A percentile compares a stretch with the other conserved stretches of the same genome.
phyloP scores from a whole-genome alignment of 345 rosid species.

The Syzygium oleosum region DNA sequence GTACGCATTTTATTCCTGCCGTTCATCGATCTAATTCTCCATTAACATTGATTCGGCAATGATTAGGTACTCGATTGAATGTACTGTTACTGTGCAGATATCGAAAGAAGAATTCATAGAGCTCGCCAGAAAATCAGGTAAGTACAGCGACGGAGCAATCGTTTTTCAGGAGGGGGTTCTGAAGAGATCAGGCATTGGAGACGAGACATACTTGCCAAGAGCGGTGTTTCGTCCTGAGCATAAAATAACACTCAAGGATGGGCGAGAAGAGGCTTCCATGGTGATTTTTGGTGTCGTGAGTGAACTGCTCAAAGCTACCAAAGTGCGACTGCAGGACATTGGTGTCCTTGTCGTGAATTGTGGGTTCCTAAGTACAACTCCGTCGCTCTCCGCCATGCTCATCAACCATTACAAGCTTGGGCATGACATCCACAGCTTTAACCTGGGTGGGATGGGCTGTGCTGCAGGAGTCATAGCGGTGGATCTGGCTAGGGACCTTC shows the following conservation, averaged over 20 bases:
- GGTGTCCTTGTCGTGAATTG: constrained; percentile 57
- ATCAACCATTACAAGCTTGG: constrained; percentile 63
- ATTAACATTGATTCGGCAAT: background rate
- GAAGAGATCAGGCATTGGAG: constrained; percentile 65
- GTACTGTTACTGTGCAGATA: constrained; percentile 17
- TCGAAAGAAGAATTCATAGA: constrained; percentile 48
- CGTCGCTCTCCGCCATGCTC: constrained; percentile 62
- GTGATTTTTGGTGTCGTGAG: constrained; percentile 56
- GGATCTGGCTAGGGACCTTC: constrained; percentile 27
- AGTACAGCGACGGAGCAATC: constrained; percentile 40
- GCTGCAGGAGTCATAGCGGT: constrained; percentile 66
- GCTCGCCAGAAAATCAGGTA: constrained; percentile 46
- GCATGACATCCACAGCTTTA: constrained; percentile 56
- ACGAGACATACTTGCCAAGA: constrained; percentile 57
- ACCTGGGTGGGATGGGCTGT: constrained; percentile 83
- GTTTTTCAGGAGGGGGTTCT: constrained; percentile 38
- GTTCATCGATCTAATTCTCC: background rate
- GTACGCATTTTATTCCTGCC: constrained; percentile 13
- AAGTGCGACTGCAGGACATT: constrained; percentile 38
- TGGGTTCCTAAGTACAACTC: constrained; percentile 58
- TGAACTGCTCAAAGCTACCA: constrained; percentile 44
- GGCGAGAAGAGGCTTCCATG: constrained; percentile 67
- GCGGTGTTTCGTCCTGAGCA: constrained; percentile 32
- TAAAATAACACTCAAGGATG: constrained; percentile 31
- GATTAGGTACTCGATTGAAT: background rate